A percentile compares a stretch with the other conserved stretches of the same genome.
Conservation (phyloP, 768 basidiomycete genomes). For the Hydnum rufescens region DNA sequence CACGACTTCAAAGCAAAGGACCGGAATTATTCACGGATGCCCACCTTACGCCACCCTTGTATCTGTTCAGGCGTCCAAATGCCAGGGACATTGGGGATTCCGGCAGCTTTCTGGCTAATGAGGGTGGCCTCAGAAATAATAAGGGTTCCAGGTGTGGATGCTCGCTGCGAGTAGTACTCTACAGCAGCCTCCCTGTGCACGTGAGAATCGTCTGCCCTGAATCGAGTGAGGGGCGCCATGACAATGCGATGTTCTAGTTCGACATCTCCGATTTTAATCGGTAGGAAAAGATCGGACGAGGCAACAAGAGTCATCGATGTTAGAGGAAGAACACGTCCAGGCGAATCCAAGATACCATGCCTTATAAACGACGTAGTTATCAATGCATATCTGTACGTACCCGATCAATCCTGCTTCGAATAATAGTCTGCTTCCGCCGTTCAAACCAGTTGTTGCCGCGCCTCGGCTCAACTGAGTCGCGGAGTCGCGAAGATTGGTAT, state of each 20-base stretch:
- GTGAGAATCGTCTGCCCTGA: conserved; percentile 19
- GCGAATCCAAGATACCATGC: too few species aligned
- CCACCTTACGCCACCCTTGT: conserved; percentile 18
- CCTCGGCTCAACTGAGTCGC: too few species aligned
- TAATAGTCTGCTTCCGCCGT: too few species aligned
- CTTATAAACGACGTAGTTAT: too few species aligned
- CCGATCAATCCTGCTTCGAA: too few species aligned
- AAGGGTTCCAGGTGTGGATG: conserved; percentile 10
- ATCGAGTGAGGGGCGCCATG: conserved; percentile 33
- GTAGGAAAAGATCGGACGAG: conserved; percentile 15
- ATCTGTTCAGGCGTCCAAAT: conserved; percentile 18
- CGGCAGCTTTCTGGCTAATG: conserved; percentile 11
- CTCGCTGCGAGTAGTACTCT: conserved; percentile 9
- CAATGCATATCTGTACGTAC: too few species aligned
- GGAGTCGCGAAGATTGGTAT: too few species aligned
- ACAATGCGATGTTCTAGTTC: conserved; percentile 28
- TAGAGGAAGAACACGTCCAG: too few species aligned
- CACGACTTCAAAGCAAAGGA: neutral
- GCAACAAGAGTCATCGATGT: neutral
- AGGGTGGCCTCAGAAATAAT: conserved; percentile 19
- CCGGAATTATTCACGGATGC: too few species aligned
- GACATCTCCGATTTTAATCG: conserved; percentile 17
- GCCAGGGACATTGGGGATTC: conserved; percentile 15
- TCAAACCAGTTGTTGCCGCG: too few species aligned
- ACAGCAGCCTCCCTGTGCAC: conserved; percentile 7